Evolutionary conservation across 1,284 basidiomycete species (phyloP).

Genomic region (Moniliophthora roreri): DNA sequence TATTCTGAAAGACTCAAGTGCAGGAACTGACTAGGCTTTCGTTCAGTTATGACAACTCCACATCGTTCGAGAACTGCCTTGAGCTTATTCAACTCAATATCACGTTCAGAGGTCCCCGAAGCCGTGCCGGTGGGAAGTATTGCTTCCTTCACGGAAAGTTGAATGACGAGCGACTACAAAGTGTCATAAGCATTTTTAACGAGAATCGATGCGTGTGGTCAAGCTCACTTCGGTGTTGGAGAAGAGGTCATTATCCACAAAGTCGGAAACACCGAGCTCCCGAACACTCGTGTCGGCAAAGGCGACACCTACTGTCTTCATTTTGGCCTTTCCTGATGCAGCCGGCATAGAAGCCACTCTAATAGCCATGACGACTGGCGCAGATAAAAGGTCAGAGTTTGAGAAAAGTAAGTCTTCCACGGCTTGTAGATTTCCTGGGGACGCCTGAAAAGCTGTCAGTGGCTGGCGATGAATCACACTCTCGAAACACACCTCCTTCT

Average conservation of each 20-base stretch:
- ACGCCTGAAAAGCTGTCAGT: conserved; percentile 57
- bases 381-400: conserved; percentile 79
- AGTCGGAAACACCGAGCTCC: conserved; percentile 81
- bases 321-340: conserved; percentile 50
- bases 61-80: conserved; percentile 87
- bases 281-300: conserved; percentile 78
- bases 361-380: conserved; percentile 91
- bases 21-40: conserved; percentile 71
- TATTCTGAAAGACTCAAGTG: background rate
- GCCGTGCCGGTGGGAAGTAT: conserved; percentile 69
- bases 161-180: conserved; percentile 86
- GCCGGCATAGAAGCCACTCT: conserved; percentile 64
- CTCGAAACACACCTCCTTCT: conserved; percentile 66
- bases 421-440: conserved; percentile 92
- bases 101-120: conserved; percentile 70
- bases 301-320: conserved; percentile 68
- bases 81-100: conserved; percentile 86
- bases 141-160: conserved; percentile 96
- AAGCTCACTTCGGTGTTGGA: conserved; percentile 88
- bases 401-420: conserved; percentile 94
- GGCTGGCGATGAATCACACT: conserved; percentile 4
- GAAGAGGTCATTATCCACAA: conserved; percentile 93
- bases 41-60: conserved; percentile 87
- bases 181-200: background rate
- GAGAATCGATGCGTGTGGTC: background rate